Evolutionary conservation across 2,329 filamentous ascomycete genomes (phyloP), one percentile per base, ranked within the genome.

Genomic region (Phoma sp.): DNA sequence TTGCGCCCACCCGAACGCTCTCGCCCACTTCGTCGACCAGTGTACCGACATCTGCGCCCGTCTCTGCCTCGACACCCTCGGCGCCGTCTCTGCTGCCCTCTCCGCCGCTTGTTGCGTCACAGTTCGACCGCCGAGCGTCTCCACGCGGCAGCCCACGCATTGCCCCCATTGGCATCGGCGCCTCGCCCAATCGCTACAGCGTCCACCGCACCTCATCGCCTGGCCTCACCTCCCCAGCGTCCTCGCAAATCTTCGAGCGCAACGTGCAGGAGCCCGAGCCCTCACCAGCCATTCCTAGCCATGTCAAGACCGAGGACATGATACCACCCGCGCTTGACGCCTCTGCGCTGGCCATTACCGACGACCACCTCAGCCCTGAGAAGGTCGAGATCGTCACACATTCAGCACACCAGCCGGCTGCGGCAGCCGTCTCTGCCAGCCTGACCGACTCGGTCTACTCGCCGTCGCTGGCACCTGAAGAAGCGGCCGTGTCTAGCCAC

Each of bases 311-410:
- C 7, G 93, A 98, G 74, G 93, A 98, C 77, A 86, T 93, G 71
- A 97, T 98, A 63, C 93, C 93, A 7, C 85, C 93, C 0, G 93
- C 96, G 10, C 82, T 98, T 42, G 91, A 96, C 72, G 93, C 93
- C 46, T 93, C 91, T 2, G 96, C 92, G 37, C 86, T 93, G 66
- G 92, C 93, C 52, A 96, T 98, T 68, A 97, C 93, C 10, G 91
- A 96, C 75, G 81, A 86, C 62, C 87, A 88, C 52, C 82, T 97
- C 45, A 89, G 95, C 72, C 91, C 92, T 4, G 92, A 97, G 72
- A 85, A 87, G 23, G 93, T 98, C 48, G 92, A 97, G 78, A 97
- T 98, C 71, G 85, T 97, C 40, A 97, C 90, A 43, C 92, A 96
- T 72, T 83, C 85, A 29, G 86, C 87, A 23, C 93, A 97, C 73